Conservation (phyloP, 345 rosid species). For the Ailanthus altissimus region DNA sequence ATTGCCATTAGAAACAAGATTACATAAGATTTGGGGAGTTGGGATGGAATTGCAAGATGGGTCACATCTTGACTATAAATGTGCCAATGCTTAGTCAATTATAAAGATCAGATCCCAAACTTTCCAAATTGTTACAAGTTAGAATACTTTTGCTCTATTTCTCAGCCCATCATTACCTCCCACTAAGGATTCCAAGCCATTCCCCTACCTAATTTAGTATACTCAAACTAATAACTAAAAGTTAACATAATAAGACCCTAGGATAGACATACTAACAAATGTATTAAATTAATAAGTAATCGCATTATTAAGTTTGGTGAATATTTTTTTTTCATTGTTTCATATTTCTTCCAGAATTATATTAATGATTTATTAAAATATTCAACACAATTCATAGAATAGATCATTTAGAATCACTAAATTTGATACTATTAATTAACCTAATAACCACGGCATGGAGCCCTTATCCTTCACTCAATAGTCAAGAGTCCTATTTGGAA, state of each 20-base stretch:
- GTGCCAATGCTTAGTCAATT: too few relatives aligned
- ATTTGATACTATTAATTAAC: background rate
- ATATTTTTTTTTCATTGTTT: background rate
- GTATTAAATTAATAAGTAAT: background rate
- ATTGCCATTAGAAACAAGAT: too few relatives aligned
- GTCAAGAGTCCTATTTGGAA: background rate
- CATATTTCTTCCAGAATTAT: background rate
- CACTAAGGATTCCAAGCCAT: too few relatives aligned
- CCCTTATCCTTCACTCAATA: background rate
- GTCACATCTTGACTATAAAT: too few relatives aligned
- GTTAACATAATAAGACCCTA: background rate
- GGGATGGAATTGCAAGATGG: too few relatives aligned
- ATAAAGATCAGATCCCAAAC: too few relatives aligned
- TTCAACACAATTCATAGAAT: background rate
- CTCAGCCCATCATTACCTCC: too few relatives aligned
- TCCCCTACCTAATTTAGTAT: too few relatives aligned
- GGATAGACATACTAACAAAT: background rate
- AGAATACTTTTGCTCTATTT: too few relatives aligned
- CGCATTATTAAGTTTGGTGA: background rate
- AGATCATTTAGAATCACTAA: background rate
- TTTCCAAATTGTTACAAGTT: too few relatives aligned
- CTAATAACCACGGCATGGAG: background rate
- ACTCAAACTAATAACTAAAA: too few relatives aligned
- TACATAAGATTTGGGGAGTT: too few relatives aligned
- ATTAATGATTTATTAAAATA: background rate